Base-by-base conservation (phyloP, 2,329 filamentous ascomycete species). In the Fusarium palustre region DNA sequence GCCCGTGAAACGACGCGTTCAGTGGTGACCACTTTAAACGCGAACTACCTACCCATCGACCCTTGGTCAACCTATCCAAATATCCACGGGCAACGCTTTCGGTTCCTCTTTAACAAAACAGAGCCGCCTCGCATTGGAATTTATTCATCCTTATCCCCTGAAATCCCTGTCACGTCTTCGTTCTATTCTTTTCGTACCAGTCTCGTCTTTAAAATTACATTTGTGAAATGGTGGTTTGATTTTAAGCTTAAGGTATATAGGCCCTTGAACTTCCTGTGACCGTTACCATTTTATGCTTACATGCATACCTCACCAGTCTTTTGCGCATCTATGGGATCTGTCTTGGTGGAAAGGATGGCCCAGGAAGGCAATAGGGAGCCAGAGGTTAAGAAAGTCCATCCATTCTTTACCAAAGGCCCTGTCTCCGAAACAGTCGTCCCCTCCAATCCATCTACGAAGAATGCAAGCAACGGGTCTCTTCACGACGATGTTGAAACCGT, bases 381-480 rank as follows among this genome's bases (percentile, higher is more conserved):
- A 12, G 64, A 74, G 39, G 70, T 74, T 25, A 83, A 82, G 72
- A 86, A 85, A 68, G 73, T 88, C 38, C 87, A 88, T 69, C 86
- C 87, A 20, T 87, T 88, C 77, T 88, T 88, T 72, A 73, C 78
- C 39, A 79, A 77, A 58, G 59, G 47, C 9, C 60, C 75, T 46
- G 25, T 59, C 22, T 55, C 60, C 30, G 62, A 69, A 13, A 34
- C 50, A 34, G 30, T 59, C 33, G 22, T 49, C n/a, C 30, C 45
- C 22, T 48, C 59, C 25, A 18, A 45, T 15, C 47, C 53, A 25
- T 10, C 64, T 31, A 18, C 48, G 10, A 28, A 42, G 24, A 24
- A 59, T 31, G 24, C 48, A 12, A 28, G 36, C 22, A 20, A 52
- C 24, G 62, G 58, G 46, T 28, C 39, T 22, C 59, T 33, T 22